A percentile compares a stretch with the other conserved stretches of the same genome.
phyloP scores from a whole-genome alignment of 768 basidiomycete species.

The Podaxis sp. region DNA sequence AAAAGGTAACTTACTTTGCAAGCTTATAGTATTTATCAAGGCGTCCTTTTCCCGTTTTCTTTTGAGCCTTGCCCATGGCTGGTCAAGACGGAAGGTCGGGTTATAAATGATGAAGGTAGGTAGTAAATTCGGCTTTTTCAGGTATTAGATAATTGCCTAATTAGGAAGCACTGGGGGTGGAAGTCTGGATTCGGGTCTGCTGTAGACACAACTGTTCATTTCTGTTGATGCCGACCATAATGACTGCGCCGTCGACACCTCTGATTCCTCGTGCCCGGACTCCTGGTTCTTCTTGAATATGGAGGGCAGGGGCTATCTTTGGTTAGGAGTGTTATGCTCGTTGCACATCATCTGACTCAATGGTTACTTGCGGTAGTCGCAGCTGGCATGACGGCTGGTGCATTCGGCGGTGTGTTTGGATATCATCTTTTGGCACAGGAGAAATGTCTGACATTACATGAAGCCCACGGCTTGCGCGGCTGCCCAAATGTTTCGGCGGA shows the following conservation, averaged over 20 bases:
- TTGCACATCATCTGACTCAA: neutral
- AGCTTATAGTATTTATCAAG: conserved; percentile 97
- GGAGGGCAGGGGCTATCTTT: conserved; percentile 39
- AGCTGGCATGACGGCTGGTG: conserved; percentile 58
- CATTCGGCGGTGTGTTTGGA: conserved; percentile 47
- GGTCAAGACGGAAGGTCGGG: neutral
- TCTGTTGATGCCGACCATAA: conserved; percentile 8
- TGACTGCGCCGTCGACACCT: conserved; percentile 21
- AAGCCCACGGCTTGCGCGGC: conserved; percentile 53
- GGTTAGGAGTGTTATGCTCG: conserved; percentile 22
- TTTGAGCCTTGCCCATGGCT: conserved; percentile 74
- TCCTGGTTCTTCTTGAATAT: conserved; percentile 25
- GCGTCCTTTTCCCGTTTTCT: conserved; percentile 95
- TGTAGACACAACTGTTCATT: no score
- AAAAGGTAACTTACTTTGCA: conserved; percentile 58
- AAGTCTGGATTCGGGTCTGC: conserved; percentile 13
- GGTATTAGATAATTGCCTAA: neutral
- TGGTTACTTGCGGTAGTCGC: conserved; percentile 17
- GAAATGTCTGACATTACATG: neutral
- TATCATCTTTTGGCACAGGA: neutral
- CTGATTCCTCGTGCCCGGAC: conserved; percentile 17
- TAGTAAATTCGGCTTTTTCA: neutral
- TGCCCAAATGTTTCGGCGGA: conserved; percentile 44
- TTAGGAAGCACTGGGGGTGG: neutral
- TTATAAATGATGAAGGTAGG: conserved; percentile 9